phyloP scores from a whole-genome alignment of 495 filamentous ascomycete species.

The Annulohypoxylon nitens region DNA sequence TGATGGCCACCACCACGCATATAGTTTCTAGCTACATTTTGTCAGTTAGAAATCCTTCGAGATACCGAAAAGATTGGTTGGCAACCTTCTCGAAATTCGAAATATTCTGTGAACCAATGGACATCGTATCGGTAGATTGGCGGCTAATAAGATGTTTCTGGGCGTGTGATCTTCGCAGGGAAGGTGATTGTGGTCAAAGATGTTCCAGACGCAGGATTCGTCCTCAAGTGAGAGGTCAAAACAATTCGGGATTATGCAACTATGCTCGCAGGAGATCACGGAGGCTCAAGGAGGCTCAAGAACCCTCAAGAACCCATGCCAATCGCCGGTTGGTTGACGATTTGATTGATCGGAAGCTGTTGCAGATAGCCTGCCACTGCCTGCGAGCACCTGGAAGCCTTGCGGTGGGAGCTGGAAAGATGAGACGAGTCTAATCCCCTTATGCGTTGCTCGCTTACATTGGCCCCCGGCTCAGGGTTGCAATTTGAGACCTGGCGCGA shows the following conservation, averaged over 20 bases:
- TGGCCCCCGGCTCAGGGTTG: slow-evolving; percentile 35
- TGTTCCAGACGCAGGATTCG: slow-evolving; percentile 49
- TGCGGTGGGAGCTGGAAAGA: slow-evolving; percentile 34
- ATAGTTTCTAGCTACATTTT: slow-evolving; percentile 33
- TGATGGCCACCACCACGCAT: slow-evolving; percentile 12
- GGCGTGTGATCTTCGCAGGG: slow-evolving; percentile 50
- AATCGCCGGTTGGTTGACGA: slow-evolving; percentile 25
- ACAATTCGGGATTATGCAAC: slow-evolving; percentile 48
- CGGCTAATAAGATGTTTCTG: slow-evolving; percentile 40
- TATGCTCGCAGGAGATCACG: slow-evolving; percentile 39
- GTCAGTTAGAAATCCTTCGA: slow-evolving; percentile 23
- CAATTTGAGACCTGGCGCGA: slow-evolving; percentile 46
- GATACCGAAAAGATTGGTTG: slow-evolving; percentile 29
- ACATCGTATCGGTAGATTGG: slow-evolving; percentile 24
- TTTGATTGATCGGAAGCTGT: slow-evolving; percentile 13
- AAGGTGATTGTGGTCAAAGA: slow-evolving; percentile 34
- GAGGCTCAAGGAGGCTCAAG: slow-evolving; percentile 37
- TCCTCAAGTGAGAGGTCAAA: slow-evolving; percentile 39
- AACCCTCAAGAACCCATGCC: slow-evolving; percentile 30
- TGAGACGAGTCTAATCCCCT: slow-evolving; percentile 45
- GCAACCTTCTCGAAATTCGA: slow-evolving; percentile 34
- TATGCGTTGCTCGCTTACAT: slow-evolving; percentile 37
- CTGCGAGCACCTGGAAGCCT: slow-evolving; percentile 24
- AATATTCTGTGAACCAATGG: slow-evolving; percentile 37
- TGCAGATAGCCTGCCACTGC: slow-evolving; percentile 2